Evolutionary conservation across 306 rosid genomes (phyloP), one percentile per base, ranked within the genome.

Genomic region (Leucaena leucocephala): DNA sequence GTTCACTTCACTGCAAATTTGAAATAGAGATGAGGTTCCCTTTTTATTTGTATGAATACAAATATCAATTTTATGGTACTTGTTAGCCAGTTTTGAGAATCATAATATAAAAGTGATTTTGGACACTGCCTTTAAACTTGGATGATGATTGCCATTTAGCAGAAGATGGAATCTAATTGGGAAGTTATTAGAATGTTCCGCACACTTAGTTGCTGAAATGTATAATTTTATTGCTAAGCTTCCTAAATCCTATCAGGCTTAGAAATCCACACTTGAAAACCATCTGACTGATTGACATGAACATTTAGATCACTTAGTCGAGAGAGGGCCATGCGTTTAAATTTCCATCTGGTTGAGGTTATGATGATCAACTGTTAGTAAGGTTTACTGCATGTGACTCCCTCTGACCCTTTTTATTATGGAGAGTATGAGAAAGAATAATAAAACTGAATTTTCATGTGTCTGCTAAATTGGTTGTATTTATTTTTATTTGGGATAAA

Each of bases 1-100:
- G 97, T 86, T 83, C 68, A 1, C 65, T 68, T 63, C 14, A 36
- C 46, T 52, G 35, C 67, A 61, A 72, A 15, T 72, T 66, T 57
- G 34, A 58, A 67, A 27, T 59, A 19, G 67, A 44, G 67, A 72
- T 65, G 15, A 40, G 50, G 39, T 80, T 76, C 61, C 64, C 5
- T 55, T 36, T 38, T 73, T n/a, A 9, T 62, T 44, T 63, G 64
- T 38, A 64, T 74, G 59, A 67, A 61, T 43, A 3, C 39, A 38
- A 49, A 1, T 58, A 44, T 11, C 12, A 48, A 38, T 55, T 76
- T 46, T 66, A 63, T 84, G 72, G 67, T 76, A 65, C 66, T 55
- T 80, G 43, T 67, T 13, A 57, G 64, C 68, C 46, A 62, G 45
- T 78, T 78, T 83, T 44, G 61, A 45, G 45, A 46, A 35, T 48